Evolutionary conservation across 192 early-diverging fungal species (phyloP), one percentile per base, ranked within the genome.

Genomic region (Coemansia sp.): DNA sequence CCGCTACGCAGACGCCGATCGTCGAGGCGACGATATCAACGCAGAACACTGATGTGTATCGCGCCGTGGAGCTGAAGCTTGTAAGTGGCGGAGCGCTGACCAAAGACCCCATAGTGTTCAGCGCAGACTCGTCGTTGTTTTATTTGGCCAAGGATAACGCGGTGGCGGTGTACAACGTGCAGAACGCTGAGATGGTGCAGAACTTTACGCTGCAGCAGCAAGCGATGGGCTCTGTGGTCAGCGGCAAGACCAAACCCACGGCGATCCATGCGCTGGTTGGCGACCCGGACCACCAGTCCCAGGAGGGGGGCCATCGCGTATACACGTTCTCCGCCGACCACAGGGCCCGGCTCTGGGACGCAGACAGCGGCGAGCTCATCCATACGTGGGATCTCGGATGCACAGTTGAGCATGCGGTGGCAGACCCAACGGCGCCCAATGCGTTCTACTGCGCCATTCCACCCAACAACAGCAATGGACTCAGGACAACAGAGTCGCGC

Each of bases 101-200:
- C 22, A 60, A 68, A 61, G 66, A 67, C 2, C 68, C 73, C 0
- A 52, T 81, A 22, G 73, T 72, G 49, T 81, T 81, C 57, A 81
- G 78, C 72, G 46, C 50, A 56, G 78, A 81, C 73, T 75, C 78
- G 17, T n/a, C 60, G n/a, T 61, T 68, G 46, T 81, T 81, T 33
- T 81, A 72, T 38, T 46, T 81, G 34, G 66, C 70, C 66, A 81
- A 81, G 61, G 72, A 74, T 63, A 71, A 69, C 53, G 69, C 78
- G 0, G 73, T 81, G 23, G 73, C 73, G 0, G 78, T 75, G 13
- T 81, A 81, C 66, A 74, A 81, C 11, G 73, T 69, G 49, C 59
- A 81, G 66, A 81, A 74, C 53, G 69, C 62, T 50, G 74, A 75
- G 66, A 68, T 81, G 78, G 70, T 81, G 66, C 72, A 75, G 65